Base-by-base conservation (phyloP, 768 basidiomycete genomes). In the Tephrocybe sp. region DNA sequence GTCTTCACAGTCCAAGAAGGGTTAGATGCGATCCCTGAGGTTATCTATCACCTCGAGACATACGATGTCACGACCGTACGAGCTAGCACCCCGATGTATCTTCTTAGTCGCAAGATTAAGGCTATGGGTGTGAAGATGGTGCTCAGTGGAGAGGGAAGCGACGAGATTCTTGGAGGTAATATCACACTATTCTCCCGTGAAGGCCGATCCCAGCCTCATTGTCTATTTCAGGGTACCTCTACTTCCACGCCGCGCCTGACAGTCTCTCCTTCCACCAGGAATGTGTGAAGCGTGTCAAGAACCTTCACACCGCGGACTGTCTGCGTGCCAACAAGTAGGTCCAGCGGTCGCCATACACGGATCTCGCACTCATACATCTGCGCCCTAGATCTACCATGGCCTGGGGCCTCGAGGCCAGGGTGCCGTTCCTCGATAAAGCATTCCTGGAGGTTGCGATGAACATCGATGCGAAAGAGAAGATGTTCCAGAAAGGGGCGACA, bases 91-190 rank as follows among this genome's bases (percentile, higher is more conserved):
- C 97, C 97, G 2, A 99, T 99, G 97, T 98, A 98, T 71, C 85
- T 99, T 24, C 83, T 99, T 53, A 93, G 90, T 66, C 82, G 97
- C 43, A 98, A 99, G 74, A 95, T 99, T 75, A 99, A 98, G 74
- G 96, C 97, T 3, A 98, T 93, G 91, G 97, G 97, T 51, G 97
- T 99, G 47, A 99, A 99, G 75, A 99, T 99, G 97, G 97, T 99
- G 14, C 78, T 98, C 30, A 92, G 89, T 57, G 97, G 97, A 15
- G 97, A 99, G 71, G 97, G 97, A 33, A 93, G 90, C 56, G 97
- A 99, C 61, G 97, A 99, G 71, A 93, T 98, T 55, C 83, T 98
- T 32, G 96, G 96, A 74, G 95, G 94, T 90, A 65, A n/a, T 24
- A 33, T 25, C 47, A 51, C 32, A 9, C 12, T 21, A 14, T 38